Percentiles rank a stretch among this genome's conserved stretches.
Evolutionary conservation across 2,329 filamentous ascomycete species (phyloP).

Genomic region (Seiridium unicorne): DNA sequence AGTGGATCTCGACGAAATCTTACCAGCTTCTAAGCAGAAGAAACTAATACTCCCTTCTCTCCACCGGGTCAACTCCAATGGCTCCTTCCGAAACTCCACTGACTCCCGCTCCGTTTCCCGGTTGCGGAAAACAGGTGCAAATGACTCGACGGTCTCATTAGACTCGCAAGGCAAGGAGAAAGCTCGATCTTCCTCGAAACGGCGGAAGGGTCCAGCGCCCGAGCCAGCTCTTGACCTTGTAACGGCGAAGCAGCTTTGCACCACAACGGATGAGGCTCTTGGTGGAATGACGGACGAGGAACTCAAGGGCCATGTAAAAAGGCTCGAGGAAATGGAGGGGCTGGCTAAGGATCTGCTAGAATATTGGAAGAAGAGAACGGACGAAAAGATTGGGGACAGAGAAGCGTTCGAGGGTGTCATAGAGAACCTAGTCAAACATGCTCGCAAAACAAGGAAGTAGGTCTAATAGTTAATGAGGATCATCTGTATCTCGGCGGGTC

Average conservation of each 20-base stretch:
- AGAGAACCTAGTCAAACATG: constrained; percentile 92
- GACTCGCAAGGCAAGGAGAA: constrained; percentile 57
- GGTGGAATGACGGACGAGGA: constrained; percentile 77
- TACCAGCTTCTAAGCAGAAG: constrained; percentile 96
- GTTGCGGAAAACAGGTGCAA: constrained; percentile 45
- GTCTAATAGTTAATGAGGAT: neutral
- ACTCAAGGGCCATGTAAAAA: constrained; percentile 67
- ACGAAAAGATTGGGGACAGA: constrained; percentile 85
- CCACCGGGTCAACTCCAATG: constrained; percentile 43
- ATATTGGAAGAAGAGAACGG: constrained; percentile 84
- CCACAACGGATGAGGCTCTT: constrained; percentile 81
- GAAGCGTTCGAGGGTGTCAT: constrained; percentile 96
- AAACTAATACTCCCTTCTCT: constrained; percentile 86
- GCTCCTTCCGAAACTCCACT: constrained; percentile 53
- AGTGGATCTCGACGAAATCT: constrained; percentile 94
- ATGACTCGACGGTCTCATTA: constrained; percentile 57
- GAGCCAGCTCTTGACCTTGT: constrained; percentile 78
- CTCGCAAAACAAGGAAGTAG: constrained; percentile 77
- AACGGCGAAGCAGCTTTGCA: constrained; percentile 73
- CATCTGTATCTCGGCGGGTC: neutral
- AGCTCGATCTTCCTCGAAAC: constrained; percentile 33
- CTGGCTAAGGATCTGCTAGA: constrained; percentile 75
- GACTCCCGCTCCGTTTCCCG: constrained; percentile 50
- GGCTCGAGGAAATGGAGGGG: constrained; percentile 67
- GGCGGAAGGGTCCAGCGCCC: constrained; percentile 59